These are phyloP conservation scores for Taphrina pruni DNA, from an alignment of 1,139 yeast genomes.

Conservation along the genomic window DNA sequence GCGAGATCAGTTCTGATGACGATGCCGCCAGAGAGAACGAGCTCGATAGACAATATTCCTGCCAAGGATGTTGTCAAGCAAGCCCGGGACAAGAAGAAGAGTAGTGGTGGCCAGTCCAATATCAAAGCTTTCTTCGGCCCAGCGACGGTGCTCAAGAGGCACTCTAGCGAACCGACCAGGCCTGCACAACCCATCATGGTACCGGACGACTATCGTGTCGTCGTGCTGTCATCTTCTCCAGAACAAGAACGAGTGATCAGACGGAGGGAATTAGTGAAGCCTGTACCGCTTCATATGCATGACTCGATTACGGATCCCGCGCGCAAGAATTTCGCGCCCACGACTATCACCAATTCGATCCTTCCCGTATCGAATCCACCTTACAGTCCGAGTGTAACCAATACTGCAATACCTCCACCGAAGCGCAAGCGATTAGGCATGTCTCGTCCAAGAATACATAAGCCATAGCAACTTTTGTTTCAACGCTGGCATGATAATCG, in stretches of 20 bases:
- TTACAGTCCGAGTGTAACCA: neutral
- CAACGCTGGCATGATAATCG: too few species aligned
- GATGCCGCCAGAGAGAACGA: slow-evolving; percentile 1
- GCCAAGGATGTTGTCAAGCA: neutral
- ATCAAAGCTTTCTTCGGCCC: slow-evolving; percentile 29
- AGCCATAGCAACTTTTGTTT: neutral
- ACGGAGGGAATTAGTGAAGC: neutral
- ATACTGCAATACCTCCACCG: neutral
- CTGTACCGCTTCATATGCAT: neutral
- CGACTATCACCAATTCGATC: neutral
- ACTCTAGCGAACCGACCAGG: slow-evolving; percentile 4
- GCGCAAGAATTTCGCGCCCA: neutral
- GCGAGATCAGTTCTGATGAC: slow-evolving; percentile 25
- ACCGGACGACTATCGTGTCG: slow-evolving; percentile 24
- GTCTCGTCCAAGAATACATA: slow-evolving; percentile 30
- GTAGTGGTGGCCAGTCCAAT: slow-evolving; percentile 10
- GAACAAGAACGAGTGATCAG: slow-evolving; percentile 12
- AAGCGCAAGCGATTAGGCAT: slow-evolving; percentile 29
- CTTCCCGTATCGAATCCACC: neutral
- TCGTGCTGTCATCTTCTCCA: slow-evolving; percentile 33
- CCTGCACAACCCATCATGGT: neutral
- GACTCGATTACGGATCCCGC: neutral
- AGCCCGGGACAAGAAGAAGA: neutral
- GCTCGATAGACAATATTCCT: slow-evolving; percentile 3
- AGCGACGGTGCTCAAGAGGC: neutral